Percentiles rank a stretch among this genome's conserved stretches.
phyloP scores from a whole-genome alignment of 2,329 filamentous ascomycete species.

The Trichoderma asperellum region DNA sequence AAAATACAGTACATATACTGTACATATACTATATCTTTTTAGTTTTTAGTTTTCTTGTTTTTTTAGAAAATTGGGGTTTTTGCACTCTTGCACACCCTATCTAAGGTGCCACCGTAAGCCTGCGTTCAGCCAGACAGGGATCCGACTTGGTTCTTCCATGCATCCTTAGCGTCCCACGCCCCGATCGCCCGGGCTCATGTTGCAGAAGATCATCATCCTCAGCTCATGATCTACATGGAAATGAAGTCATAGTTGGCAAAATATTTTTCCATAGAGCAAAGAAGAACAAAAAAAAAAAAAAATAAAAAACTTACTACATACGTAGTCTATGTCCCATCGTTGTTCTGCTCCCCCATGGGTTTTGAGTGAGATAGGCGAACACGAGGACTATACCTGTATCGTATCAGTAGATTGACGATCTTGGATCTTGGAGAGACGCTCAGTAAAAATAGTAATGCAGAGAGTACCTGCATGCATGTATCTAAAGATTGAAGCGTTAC shows the following conservation, averaged over 20 bases:
- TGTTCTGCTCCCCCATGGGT: neutral
- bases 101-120: no score
- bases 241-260: conserved; percentile 14
- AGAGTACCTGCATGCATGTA: neutral
- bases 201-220: conserved; percentile 2
- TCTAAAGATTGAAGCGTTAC: neutral
- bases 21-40: no score
- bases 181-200: conserved; percentile 18
- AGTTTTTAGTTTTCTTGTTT: no score
- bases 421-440: neutral
- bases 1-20: no score
- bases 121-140: conserved; percentile 3
- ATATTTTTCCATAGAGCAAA: neutral
- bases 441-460: neutral
- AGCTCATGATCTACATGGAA: neutral
- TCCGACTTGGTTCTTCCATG: neutral
- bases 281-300: neutral
- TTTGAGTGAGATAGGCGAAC: neutral
- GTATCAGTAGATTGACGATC: neutral
- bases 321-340: neutral
- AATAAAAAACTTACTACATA: neutral
- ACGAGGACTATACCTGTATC: neutral
- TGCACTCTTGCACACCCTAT: no score
- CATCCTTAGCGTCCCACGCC: conserved; percentile 14
- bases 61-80: no score